These are phyloP conservation scores for Pelargonium australe DNA, from an alignment of 441 rosid species.

Conservation along the genomic window DNA sequence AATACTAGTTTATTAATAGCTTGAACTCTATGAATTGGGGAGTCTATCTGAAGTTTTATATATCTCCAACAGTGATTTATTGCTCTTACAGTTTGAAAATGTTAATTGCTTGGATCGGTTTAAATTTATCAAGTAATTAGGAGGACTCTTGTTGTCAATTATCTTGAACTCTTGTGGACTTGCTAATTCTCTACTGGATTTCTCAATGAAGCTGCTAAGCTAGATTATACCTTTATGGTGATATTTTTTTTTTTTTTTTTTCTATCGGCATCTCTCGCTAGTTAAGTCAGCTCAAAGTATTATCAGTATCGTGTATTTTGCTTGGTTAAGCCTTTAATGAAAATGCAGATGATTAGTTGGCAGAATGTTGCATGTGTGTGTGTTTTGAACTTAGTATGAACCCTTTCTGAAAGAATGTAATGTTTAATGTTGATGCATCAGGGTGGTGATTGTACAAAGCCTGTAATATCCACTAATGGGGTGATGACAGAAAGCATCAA, in stretches of 20 bases:
- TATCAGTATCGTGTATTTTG: conserved; percentile 7
- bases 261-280: neutral
- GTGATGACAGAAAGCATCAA: conserved; percentile 35
- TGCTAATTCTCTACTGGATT: neutral
- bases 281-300: neutral
- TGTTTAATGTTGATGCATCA: conserved; percentile 31
- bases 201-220: too few species aligned
- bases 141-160: neutral
- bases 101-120: neutral
- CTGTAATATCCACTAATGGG: conserved; percentile 43
- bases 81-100: neutral
- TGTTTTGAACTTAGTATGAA: conserved; percentile 9
- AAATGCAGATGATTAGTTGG: neutral
- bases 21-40: neutral
- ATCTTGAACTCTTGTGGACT: neutral
- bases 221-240: neutral
- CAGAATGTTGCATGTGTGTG: conserved; percentile 11
- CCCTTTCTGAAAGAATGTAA: neutral
- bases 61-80: neutral
- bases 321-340: neutral
- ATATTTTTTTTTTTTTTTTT: too few species aligned
- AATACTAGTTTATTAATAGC: neutral
- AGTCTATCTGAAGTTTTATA: neutral
- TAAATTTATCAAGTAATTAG: neutral
- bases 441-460: conserved; percentile 45